A percentile compares a stretch with the other conserved stretches of the same genome.
These are phyloP conservation scores for Trypanosoma brucei DNA, from an alignment of 208 protist species.

Conservation along the genomic window DNA sequence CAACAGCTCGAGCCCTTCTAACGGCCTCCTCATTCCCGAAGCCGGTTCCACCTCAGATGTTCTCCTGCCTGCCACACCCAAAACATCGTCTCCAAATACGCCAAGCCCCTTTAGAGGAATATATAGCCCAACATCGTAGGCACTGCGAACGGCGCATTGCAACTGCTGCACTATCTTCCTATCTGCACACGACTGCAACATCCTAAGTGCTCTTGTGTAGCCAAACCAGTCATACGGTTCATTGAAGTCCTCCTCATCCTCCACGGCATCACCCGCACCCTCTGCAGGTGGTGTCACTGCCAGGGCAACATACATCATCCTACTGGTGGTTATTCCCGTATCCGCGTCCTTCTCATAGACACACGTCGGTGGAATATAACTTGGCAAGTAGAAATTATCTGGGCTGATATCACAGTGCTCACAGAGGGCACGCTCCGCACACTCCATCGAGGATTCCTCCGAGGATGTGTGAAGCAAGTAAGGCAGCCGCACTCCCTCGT, in stretches of 20 bases:
- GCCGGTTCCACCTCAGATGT: not conserved
- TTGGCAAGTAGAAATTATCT: slow-evolving; percentile 78
- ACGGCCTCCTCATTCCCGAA: slow-evolving; percentile 1
- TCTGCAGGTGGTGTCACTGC: slow-evolving; percentile 55
- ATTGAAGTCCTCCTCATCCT: slow-evolving; percentile 42
- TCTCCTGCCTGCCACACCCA: not conserved
- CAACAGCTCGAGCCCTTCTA: slow-evolving; percentile 37
- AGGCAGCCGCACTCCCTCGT: slow-evolving; percentile 39
- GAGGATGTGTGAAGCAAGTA: slow-evolving; percentile 26
- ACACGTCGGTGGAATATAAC: slow-evolving; percentile 55
- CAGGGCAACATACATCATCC: slow-evolving; percentile 58
- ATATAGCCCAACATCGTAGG: slow-evolving; percentile 56
- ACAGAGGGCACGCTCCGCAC: slow-evolving; percentile 66
- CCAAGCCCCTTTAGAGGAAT: slow-evolving; percentile 45
- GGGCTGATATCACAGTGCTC: slow-evolving; percentile 74
- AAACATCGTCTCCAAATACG: slow-evolving; percentile 61
- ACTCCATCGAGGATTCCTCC: slow-evolving; percentile 49
- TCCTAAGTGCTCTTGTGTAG: slow-evolving; percentile 33
- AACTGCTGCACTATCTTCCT: slow-evolving; percentile 41
- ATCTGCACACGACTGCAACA: slow-evolving; percentile 43
- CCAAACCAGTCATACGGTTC: slow-evolving; percentile 84
- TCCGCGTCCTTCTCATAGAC: slow-evolving; percentile 30
- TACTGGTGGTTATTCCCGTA: slow-evolving; percentile 21
- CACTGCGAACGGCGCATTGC: slow-evolving; percentile 30
- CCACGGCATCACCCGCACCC: slow-evolving; percentile 47